phyloP scores from a whole-genome alignment of 768 basidiomycete species.

The Suillus variegatus region DNA sequence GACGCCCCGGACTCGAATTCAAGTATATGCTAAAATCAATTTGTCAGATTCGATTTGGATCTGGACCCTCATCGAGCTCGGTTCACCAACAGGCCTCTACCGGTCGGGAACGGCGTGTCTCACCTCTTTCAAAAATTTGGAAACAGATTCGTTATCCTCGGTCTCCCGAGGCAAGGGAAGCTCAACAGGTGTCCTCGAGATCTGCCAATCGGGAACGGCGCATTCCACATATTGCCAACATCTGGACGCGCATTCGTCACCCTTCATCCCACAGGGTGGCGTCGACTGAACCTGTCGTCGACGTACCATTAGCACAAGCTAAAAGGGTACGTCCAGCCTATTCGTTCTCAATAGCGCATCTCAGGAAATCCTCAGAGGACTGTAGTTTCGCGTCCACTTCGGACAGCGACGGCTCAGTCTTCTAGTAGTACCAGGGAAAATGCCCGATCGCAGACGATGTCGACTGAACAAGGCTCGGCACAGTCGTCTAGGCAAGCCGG shows the following conservation, averaged over 20 bases:
- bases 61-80: not conserved
- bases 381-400: not conserved
- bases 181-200: not conserved
- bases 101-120: not conserved
- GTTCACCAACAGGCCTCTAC: not conserved
- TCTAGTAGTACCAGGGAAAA: not conserved
- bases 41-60: not conserved
- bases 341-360: not conserved
- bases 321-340: not conserved
- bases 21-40: not conserved
- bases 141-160: not conserved
- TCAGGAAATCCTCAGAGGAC: not conserved
- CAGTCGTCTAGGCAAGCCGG: not conserved
- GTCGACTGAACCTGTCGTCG: too few relatives aligned
- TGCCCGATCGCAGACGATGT: not conserved
- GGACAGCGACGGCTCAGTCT: not conserved
- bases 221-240: not conserved
- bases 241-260: not conserved
- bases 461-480: not conserved
- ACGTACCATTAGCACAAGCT: not conserved
- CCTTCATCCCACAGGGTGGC: not conserved
- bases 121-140: not conserved
- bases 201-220: not conserved
- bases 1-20: not conserved
- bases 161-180: not conserved